These are phyloP conservation scores for Annona cherimola DNA, from an alignment of 164 flowering plant genomes.

Conservation along the genomic window DNA sequence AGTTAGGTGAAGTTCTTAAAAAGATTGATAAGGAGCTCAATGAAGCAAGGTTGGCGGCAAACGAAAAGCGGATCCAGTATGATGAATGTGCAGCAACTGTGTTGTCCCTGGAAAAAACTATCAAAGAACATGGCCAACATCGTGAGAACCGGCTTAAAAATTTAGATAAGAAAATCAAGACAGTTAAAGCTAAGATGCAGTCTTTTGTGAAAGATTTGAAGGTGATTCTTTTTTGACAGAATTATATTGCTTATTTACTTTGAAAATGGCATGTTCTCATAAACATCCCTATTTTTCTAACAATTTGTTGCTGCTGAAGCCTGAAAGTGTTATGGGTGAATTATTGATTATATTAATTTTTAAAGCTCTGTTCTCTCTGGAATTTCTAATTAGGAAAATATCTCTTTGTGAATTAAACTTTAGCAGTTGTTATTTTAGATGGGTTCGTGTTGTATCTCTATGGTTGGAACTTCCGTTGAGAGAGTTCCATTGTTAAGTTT, in stretches of 20 bases:
- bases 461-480: no score
- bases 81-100: conserved; percentile 50
- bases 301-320: no score
- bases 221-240: conserved; percentile 28
- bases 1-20: conserved; percentile 78
- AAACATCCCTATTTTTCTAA: no score
- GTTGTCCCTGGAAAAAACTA: conserved; percentile 60
- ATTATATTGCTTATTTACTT: not conserved
- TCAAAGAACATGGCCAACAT: conserved; percentile 61
- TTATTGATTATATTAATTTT: not conserved
- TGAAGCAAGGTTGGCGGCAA: conserved; percentile 51
- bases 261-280: no score
- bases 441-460: no score
- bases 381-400: not conserved
- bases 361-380: not conserved
- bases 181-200: conserved; percentile 61
- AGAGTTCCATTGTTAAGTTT: no score
- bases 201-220: conserved; percentile 75
- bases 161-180: conserved; percentile 70
- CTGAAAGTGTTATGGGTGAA: no score
- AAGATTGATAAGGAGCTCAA: conserved; percentile 74
- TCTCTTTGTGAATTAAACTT: not conserved
- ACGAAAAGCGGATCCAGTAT: conserved; percentile 50
- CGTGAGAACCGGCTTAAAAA: conserved; percentile 70
- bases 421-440: no score